Evolutionary conservation across 305 asterid genomes (phyloP).

Genomic region (Stenogyne calaminthoides): DNA sequence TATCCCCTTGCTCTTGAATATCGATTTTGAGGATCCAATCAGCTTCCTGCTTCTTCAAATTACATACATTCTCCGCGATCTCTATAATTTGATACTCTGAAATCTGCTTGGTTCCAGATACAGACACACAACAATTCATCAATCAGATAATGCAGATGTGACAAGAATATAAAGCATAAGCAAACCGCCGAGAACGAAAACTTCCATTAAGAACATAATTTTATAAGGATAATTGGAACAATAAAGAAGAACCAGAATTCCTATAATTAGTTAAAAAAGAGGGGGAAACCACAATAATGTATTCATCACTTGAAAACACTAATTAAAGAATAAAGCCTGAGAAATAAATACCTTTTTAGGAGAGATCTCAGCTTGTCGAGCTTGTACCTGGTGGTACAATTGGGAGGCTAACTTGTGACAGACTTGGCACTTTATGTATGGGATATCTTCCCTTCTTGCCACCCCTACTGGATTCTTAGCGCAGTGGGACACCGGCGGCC

Average conservation of each 20-base stretch:
- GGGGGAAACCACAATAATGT: not conserved
- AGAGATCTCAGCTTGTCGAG: constrained; percentile 67
- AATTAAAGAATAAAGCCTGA: constrained; percentile 5
- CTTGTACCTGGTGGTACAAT: constrained; percentile 66
- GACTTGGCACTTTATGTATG: constrained; percentile 78
- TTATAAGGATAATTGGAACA: not conserved
- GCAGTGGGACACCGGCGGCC: constrained; percentile 50
- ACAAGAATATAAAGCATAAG: not conserved
- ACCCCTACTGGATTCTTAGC: constrained; percentile 69
- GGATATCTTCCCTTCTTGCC: constrained; percentile 89
- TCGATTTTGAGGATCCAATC: constrained; percentile 99
- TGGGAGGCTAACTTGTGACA: constrained; percentile 73
- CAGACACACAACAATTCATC: constrained; percentile 7
- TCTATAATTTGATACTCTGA: constrained; percentile 88
- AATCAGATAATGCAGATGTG: not conserved
- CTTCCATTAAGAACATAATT: not conserved
- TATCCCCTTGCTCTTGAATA: constrained; percentile 83
- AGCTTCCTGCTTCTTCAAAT: constrained; percentile 95
- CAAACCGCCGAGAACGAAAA: not conserved
- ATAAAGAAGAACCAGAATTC: not conserved
- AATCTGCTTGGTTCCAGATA: constrained; percentile 46
- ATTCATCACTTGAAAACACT: not conserved
- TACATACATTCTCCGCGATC: constrained; percentile 93
- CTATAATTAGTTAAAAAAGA: not conserved
- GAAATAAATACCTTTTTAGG: constrained; percentile 61